Evolutionary conservation across 2,329 filamentous ascomycete species (phyloP).

Genomic region (Aspergillus persii): DNA sequence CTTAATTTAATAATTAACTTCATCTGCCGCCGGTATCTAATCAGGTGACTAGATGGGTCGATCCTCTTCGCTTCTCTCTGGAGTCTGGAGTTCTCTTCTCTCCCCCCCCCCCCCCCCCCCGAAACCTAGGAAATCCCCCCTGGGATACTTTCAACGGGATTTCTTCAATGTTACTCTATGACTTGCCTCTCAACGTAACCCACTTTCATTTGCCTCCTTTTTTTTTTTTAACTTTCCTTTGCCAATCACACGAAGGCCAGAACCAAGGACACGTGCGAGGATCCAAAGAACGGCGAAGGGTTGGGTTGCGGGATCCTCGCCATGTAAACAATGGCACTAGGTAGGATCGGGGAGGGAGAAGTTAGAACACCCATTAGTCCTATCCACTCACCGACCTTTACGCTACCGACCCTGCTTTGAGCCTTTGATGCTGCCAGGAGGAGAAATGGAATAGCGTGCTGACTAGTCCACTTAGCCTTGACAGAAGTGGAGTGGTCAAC

Average conservation of each 20-base stretch:
- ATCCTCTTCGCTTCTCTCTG: background rate
- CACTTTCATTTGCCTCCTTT: background rate
- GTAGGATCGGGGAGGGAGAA: background rate
- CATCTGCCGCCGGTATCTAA: background rate
- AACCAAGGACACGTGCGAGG: background rate
- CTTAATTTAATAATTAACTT: background rate
- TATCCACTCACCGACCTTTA: background rate
- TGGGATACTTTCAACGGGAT: background rate
- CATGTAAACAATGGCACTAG: background rate
- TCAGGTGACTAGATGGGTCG: background rate
- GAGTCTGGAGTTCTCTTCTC: background rate
- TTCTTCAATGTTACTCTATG: background rate
- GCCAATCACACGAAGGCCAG: background rate
- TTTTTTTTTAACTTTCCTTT: background rate
- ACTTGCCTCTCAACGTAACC: background rate
- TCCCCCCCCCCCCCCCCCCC: background rate
- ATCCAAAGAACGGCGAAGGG: background rate
- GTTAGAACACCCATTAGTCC: background rate
- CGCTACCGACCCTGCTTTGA: background rate
- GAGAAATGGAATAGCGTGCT: slow-evolving; percentile 3
- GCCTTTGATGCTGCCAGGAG: background rate
- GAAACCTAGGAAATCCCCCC: background rate
- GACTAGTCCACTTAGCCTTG: slow-evolving; percentile 4
- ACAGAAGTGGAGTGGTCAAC: slow-evolving; percentile 5
- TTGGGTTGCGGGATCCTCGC: background rate